phyloP scores from a whole-genome alignment of 306 rosid genomes.

The Prunus padus region DNA sequence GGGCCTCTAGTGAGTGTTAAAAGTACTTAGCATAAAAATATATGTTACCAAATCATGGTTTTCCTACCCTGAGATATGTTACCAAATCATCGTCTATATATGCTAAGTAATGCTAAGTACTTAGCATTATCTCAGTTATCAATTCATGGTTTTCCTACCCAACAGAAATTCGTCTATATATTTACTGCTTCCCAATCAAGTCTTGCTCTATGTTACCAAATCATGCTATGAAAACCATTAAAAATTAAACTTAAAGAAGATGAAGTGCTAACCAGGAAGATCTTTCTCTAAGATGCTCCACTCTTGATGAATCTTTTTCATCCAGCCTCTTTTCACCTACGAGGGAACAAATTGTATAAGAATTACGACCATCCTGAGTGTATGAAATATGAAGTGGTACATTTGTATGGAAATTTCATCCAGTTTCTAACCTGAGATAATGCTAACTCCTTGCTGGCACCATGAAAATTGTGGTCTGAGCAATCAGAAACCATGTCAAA shows the following conservation, averaged over 20 bases:
- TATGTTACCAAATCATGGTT: too few relatives aligned
- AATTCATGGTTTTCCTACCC: too few relatives aligned
- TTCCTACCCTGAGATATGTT: too few relatives aligned
- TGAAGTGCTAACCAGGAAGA: slow-evolving; percentile 71
- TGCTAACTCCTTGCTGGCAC: slow-evolving; percentile 45
- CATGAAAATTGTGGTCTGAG: slow-evolving; percentile 73
- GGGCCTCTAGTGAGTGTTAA: slow-evolving; percentile 6
- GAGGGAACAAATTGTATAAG: slow-evolving; percentile 20
- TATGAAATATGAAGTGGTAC: neutral
- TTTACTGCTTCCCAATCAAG: too few relatives aligned
- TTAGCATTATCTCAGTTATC: neutral
- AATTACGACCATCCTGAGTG: slow-evolving; percentile 14
- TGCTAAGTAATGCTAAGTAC: too few relatives aligned
- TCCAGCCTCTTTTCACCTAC: slow-evolving; percentile 72
- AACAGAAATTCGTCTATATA: too few relatives aligned
- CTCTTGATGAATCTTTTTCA: slow-evolving; percentile 87
- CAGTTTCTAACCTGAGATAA: slow-evolving; percentile 67
- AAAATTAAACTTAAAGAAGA: slow-evolving; percentile 17
- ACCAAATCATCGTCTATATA: too few relatives aligned
- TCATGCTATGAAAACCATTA: neutral
- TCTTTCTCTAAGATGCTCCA: slow-evolving; percentile 82
- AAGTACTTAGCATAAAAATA: slow-evolving; percentile 11
- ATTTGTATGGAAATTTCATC: neutral
- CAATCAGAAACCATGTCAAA: slow-evolving; percentile 71
- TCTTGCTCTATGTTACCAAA: neutral